phyloP scores from a whole-genome alignment of 1,284 basidiomycete genomes.

The Sporisorium graminicola region DNA sequence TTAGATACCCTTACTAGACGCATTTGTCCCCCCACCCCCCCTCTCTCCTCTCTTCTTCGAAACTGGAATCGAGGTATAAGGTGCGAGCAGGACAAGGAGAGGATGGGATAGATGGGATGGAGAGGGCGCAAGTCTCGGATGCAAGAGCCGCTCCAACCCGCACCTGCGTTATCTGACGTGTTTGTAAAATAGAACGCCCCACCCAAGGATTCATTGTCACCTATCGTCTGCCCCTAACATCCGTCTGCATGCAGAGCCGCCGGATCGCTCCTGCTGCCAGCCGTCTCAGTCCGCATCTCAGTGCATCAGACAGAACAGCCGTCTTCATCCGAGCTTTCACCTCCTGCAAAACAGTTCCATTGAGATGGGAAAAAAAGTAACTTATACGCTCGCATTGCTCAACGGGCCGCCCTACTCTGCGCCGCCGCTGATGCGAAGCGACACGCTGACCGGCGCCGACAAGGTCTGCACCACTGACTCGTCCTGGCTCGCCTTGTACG shows the following conservation, averaged over 20 bases:
- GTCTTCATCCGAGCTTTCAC: background rate
- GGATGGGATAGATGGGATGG: background rate
- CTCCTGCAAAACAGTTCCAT: background rate
- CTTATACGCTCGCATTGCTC: too few relatives aligned
- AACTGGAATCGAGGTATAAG: background rate
- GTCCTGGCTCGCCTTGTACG: conserved; percentile 22
- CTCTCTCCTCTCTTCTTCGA: too few relatives aligned
- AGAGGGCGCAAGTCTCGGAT: background rate
- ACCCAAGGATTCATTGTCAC: too few relatives aligned
- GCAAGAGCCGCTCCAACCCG: background rate
- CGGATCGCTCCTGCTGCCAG: background rate
- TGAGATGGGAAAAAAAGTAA: background rate
- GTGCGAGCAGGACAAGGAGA: too few relatives aligned
- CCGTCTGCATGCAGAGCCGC: background rate
- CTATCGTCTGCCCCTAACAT: too few relatives aligned
- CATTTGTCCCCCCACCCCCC: too few relatives aligned
- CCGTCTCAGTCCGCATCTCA: background rate
- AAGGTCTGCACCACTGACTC: conserved; percentile 20
- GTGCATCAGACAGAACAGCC: background rate
- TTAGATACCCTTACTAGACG: conserved; percentile 66
- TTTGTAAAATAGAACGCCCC: conserved; percentile 1
- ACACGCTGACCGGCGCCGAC: conserved; percentile 19
- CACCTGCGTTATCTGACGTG: background rate
- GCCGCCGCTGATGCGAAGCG: conserved; percentile 15
- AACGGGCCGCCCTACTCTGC: too few relatives aligned